phyloP scores from a whole-genome alignment of 306 rosid genomes.

The Quercus bicolor region DNA sequence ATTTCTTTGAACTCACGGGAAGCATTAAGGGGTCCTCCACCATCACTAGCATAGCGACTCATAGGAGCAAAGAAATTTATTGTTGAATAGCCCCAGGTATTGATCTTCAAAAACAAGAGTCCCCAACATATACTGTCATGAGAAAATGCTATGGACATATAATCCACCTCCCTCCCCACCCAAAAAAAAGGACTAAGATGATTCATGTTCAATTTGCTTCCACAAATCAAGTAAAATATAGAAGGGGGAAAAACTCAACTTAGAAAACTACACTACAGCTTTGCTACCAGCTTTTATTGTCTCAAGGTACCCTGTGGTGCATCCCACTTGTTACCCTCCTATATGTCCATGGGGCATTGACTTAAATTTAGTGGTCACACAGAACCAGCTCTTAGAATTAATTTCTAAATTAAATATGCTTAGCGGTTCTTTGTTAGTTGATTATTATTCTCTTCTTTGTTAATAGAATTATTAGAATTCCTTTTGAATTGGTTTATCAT shows the following conservation, averaged over 20 bases:
- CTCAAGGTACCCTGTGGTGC: not conserved
- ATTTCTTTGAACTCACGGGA: constrained; percentile 81
- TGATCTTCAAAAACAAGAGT: constrained; percentile 51
- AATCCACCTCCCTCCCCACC: not conserved
- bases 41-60: constrained; percentile 97
- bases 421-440: not conserved
- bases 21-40: constrained; percentile 90
- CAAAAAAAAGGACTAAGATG: not conserved
- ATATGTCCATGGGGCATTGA: not conserved
- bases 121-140: not conserved
- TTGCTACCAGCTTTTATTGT: not conserved
- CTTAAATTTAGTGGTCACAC: not conserved
- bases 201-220: not conserved
- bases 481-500: not conserved
- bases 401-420: not conserved
- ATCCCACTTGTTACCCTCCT: not conserved
- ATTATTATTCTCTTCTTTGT: not conserved
- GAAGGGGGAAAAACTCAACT: not conserved
- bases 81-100: constrained; percentile 99
- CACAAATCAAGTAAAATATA: not conserved
- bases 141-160: constrained; percentile 10
- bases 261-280: not conserved
- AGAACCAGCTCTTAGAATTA: not conserved
- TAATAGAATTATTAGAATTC: not conserved
- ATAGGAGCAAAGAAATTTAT: constrained; percentile 94